These are phyloP conservation scores for Cordyceps tenuipes DNA, from an alignment of 2,329 filamentous ascomycete species.

Conservation along the genomic window DNA sequence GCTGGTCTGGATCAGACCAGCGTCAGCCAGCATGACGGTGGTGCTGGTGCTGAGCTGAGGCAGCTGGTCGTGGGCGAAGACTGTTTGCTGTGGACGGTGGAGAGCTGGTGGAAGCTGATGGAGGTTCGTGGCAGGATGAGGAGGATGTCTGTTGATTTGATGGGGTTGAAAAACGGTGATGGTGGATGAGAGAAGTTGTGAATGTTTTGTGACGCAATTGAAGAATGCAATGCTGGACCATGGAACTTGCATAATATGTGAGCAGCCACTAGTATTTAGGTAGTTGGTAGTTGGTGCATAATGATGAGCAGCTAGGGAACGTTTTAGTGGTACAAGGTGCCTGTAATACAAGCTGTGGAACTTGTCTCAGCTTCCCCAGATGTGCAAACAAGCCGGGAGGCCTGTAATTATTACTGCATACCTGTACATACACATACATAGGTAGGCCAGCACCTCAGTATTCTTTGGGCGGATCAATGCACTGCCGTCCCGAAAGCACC, in stretches of 20 bases:
- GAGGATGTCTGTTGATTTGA: neutral
- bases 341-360: neutral
- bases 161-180: neutral
- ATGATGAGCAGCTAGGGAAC: too few relatives aligned
- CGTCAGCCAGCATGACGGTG: slow-evolving; percentile 28
- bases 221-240: neutral
- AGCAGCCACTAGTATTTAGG: neutral
- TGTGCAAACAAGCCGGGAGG: neutral
- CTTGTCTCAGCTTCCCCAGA: neutral
- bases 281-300: too few relatives aligned
- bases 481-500: slow-evolving; percentile 7
- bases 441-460: neutral
- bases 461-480: slow-evolving; percentile 2
- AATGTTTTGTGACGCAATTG: slow-evolving; percentile 12
- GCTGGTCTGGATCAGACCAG: slow-evolving; percentile 69
- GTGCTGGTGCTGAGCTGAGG: neutral
- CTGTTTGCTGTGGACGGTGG: neutral
- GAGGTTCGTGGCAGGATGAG: neutral
- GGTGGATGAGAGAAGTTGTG: neutral
- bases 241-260: slow-evolving; percentile 6
- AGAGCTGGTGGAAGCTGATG: neutral
- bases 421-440: too few relatives aligned
- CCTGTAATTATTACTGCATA: neutral
- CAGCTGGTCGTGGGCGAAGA: neutral
- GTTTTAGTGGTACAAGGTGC: too few relatives aligned